Conservation (phyloP, 768 basidiomycete genomes). For the Mycena capillaripes region DNA sequence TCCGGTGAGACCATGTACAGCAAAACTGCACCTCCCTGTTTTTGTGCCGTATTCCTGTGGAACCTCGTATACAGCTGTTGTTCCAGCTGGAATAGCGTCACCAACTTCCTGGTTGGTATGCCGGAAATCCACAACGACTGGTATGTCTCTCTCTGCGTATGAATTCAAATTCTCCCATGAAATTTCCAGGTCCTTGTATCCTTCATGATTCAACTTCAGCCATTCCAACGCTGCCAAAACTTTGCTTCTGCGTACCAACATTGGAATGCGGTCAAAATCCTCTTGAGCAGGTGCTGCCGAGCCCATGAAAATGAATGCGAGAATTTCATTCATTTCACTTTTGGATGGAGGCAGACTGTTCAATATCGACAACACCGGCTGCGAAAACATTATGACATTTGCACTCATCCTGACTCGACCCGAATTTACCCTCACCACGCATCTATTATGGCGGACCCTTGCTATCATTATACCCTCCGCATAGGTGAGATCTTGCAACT, state of each 20-base stretch:
- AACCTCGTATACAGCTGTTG: conserved; percentile 2
- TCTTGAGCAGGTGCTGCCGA: not conserved
- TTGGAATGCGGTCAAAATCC: conserved; percentile 7
- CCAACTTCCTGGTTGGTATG: conserved; percentile 3
- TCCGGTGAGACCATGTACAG: conserved; percentile 52
- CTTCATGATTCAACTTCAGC: conserved; percentile 30
- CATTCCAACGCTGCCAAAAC: conserved; percentile 27
- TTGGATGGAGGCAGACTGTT: not conserved
- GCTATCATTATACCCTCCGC: not conserved
- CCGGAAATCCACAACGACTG: conserved; percentile 26
- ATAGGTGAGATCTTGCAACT: not conserved
- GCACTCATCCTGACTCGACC: conserved; percentile 10
- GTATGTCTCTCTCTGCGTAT: conserved; percentile 25
- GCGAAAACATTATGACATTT: conserved; percentile 47
- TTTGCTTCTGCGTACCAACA: conserved; percentile 30
- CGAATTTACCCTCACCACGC: not conserved
- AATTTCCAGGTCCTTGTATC: conserved; percentile 25
- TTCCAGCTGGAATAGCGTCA: not conserved
- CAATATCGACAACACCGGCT: conserved; percentile 40
- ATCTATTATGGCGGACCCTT: not conserved
- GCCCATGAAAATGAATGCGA: conserved; percentile 27
- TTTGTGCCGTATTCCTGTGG: conserved; percentile 34
- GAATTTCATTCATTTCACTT: conserved; percentile 36
- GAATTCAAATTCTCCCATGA: conserved; percentile 11
- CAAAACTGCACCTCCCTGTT: conserved; percentile 50